Conservation (phyloP, 2,329 filamentous ascomycete genomes). For the Zalaria obscura region DNA sequence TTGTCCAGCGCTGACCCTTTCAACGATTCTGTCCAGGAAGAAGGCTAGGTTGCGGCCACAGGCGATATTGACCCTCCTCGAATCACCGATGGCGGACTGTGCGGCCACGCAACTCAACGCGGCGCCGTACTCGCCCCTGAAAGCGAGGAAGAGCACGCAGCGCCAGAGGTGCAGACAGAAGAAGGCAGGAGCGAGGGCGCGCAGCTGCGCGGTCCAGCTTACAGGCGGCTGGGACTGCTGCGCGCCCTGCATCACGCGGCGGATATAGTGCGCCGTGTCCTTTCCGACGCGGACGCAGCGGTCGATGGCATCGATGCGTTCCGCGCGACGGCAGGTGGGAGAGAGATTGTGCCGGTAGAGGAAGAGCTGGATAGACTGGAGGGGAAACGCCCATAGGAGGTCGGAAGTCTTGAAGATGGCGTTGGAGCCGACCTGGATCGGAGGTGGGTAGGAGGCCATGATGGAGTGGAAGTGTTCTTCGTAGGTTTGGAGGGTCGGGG, state of each 20-base stretch:
- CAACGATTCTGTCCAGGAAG: conserved; percentile 56
- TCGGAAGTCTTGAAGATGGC: conserved; percentile 59
- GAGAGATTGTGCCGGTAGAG: conserved; percentile 82
- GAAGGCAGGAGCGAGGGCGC: conserved; percentile 56
- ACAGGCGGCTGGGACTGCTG: conserved; percentile 10
- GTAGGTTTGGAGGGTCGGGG: conserved; percentile 58
- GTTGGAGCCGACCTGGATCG: conserved; percentile 54
- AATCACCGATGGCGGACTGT: conserved; percentile 54
- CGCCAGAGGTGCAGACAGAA: conserved; percentile 79
- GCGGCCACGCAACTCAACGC: conserved; percentile 62
- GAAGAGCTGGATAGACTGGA: conserved; percentile 72
- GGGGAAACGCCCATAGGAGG: conserved; percentile 59
- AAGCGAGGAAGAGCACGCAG: conserved; percentile 65
- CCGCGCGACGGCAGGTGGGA: conserved; percentile 50
- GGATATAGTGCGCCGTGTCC: conserved; percentile 66
- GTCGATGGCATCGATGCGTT: conserved; percentile 58
- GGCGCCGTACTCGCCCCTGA: conserved; percentile 57
- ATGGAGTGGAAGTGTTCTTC: conserved; percentile 70
- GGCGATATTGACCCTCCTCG: conserved; percentile 56
- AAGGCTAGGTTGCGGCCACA: conserved; percentile 75
- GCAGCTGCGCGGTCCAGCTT: conserved; percentile 42
- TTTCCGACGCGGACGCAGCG: conserved; percentile 60
- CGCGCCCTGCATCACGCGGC: conserved; percentile 42
- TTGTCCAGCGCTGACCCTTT: conserved; percentile 34
- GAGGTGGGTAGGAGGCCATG: conserved; percentile 58